phyloP scores from a whole-genome alignment of 352 stramenopile genomes.

The Globisporangium cylindrosporum region DNA sequence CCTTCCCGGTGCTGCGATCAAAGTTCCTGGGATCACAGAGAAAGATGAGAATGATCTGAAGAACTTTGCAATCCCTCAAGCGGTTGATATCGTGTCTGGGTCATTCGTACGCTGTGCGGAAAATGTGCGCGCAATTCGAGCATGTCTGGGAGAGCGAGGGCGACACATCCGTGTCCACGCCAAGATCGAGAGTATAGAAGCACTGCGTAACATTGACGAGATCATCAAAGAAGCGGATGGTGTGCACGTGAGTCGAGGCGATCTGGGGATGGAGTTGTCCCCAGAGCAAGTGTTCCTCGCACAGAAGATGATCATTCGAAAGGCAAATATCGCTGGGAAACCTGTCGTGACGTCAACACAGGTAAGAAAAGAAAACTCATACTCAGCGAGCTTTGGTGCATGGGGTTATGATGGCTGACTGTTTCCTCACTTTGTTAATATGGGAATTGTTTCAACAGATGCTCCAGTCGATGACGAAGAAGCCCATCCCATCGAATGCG shows the following conservation, averaged over 20 bases:
- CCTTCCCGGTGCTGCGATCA: conserved; percentile 86
- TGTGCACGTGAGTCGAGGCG: conserved; percentile 98
- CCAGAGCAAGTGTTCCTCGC: conserved; percentile 98
- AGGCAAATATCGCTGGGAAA: conserved; percentile 96
- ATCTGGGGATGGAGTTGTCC: conserved; percentile 99
- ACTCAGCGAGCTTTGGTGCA: neutral
- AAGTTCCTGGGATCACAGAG: conserved; percentile 93
- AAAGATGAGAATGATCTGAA: conserved; percentile 93
- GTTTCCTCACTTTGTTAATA: neutral
- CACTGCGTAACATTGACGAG: conserved; percentile 94
- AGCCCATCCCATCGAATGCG: conserved; percentile 96
- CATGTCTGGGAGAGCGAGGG: conserved; percentile 79
- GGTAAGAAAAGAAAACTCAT: conserved; percentile 4
- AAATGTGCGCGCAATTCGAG: conserved; percentile 91
- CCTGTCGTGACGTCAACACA: conserved; percentile 96
- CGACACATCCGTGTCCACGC: conserved; percentile 94
- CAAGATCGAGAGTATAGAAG: conserved; percentile 99
- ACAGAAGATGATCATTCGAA: conserved; percentile 99
- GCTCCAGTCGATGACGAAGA: conserved; percentile 99
- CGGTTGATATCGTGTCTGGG: conserved; percentile 97
- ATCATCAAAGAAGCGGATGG: conserved; percentile 98
- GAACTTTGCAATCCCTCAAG: conserved; percentile 95
- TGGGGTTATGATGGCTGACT: neutral
- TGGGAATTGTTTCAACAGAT: conserved; percentile 80
- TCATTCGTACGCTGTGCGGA: conserved; percentile 98